Base-by-base conservation (phyloP, 2,329 filamentous ascomycete species). In the Tolypocladium tropicale region DNA sequence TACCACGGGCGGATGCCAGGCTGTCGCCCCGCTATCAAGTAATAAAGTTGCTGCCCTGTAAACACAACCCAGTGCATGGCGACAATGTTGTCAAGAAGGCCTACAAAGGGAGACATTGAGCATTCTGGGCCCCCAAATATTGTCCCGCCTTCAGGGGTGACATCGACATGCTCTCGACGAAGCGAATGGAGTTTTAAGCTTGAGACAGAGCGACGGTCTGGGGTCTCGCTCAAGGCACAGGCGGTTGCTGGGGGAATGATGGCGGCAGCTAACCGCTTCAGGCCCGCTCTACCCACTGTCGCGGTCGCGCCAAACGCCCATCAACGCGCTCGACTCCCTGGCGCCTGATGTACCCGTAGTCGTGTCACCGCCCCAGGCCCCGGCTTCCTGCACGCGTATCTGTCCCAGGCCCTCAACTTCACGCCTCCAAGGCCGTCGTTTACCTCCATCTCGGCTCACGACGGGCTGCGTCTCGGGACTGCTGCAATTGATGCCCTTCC, bases 211-310 rank as follows among this genome's bases (percentile, higher is more conserved):
- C 28, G 46, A 39, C 10, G 46, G 30, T n/a, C 1, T 10, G 16
- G 46, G 2, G 7, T 21, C 34, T 36, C 34, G 12, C 12, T 36
- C 34, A 1, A 36, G 34, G 34, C 4, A 36, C 34, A 28, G 25
- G 23, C 34, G 50, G 55, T 56, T 56, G 56, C 54, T 49, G 57
- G 54, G 52, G 49, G 49, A 58, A 55, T 56, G 54, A n/a, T 18
- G 30, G 32, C 34, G 39, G 54, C 52, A 52, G 41, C 58, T 54
- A 56, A 23, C 54, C 48, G 18, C 28, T 56, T 53, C 25, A 23
- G 54, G 25, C n/a, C 23, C 14, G 33, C 21, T 18, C 10, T 18
- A 28, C 18, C 32, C 52, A 37, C 51, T 50, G 51, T 39, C 41
- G 23, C n/a, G n/a, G 23, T 50, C 53, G 33, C 46, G 46, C 18